Evolutionary conservation across 2,329 filamentous ascomycete genomes (phyloP).

Genomic region (Monilinia fructicola): DNA sequence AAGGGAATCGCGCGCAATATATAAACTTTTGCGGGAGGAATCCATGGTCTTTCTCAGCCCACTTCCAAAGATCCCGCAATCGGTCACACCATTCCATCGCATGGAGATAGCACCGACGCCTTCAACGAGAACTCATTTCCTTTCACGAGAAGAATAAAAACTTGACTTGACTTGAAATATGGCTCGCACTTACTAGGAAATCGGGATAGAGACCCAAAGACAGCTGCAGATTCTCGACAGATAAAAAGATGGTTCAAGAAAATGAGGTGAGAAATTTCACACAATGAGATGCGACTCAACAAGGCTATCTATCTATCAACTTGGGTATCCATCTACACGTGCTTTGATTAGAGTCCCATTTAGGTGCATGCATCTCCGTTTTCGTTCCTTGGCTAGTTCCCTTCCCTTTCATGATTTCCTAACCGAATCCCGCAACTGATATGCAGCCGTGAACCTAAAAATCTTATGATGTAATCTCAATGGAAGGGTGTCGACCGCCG

Average conservation of each 20-base stretch:
- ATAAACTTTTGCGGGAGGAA: conserved; percentile 1
- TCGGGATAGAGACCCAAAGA: neutral
- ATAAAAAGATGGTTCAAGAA: neutral
- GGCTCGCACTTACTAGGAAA: neutral
- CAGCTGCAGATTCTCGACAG: neutral
- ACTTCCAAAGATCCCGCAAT: conserved; percentile 16
- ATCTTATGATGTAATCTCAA: no score
- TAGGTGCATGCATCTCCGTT: conserved; percentile 5
- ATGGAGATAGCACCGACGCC: neutral
- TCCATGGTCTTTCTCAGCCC: conserved; percentile 14
- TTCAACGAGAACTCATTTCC: neutral
- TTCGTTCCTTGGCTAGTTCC: neutral
- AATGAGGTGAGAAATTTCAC: neutral
- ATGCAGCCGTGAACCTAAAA: no score
- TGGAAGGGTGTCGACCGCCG: no score
- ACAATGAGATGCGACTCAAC: neutral
- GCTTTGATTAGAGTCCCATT: conserved; percentile 6
- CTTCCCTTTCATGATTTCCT: neutral
- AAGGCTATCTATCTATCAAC: no score
- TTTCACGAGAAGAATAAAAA: neutral
- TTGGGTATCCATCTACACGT: neutral
- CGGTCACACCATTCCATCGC: conserved; percentile 2
- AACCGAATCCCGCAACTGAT: no score
- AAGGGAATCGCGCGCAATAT: conserved; percentile 3
- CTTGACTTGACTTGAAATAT: neutral